phyloP scores from a whole-genome alignment of 805 yeast genomes.

The Candida caryicola region DNA sequence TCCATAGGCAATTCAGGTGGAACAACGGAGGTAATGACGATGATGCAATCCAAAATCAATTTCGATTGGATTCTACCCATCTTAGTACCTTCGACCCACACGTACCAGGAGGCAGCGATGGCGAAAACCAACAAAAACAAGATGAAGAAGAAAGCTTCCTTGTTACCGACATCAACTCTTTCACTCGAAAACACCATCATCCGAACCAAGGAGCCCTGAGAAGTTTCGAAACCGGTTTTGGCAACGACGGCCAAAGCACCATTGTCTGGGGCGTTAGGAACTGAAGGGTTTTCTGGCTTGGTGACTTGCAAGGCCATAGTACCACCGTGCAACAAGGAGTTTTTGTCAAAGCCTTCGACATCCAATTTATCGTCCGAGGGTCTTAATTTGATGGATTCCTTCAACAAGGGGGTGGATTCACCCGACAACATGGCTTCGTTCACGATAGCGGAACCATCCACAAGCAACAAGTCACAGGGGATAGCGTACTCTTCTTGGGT shows the following conservation, averaged over 20 bases:
- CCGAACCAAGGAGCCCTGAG: slow-evolving; percentile 95
- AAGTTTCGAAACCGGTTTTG: slow-evolving; percentile 97
- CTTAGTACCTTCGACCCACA: slow-evolving; percentile 95
- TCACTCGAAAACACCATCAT: slow-evolving; percentile 97
- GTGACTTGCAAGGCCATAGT: slow-evolving; percentile 93
- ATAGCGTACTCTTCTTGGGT: slow-evolving; percentile 88
- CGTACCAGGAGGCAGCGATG: slow-evolving; percentile 93
- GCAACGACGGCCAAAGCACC: slow-evolving; percentile 91
- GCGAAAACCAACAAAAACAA: slow-evolving; percentile 88
- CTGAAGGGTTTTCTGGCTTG: slow-evolving; percentile 48
- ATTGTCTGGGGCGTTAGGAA: slow-evolving; percentile 76
- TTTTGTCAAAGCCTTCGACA: slow-evolving; percentile 82
- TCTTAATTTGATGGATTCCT: slow-evolving; percentile 85
- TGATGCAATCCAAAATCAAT: slow-evolving; percentile 89
- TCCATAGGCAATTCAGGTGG: slow-evolving; percentile 99
- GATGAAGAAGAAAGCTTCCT: slow-evolving; percentile 90
- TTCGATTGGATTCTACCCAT: slow-evolving; percentile 95
- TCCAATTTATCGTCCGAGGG: slow-evolving; percentile 67
- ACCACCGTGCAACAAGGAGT: slow-evolving; percentile 90
- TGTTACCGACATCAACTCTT: slow-evolving; percentile 92
- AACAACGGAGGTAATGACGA: slow-evolving; percentile 94
- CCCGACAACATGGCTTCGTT: slow-evolving; percentile 99
- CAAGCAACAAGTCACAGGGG: slow-evolving; percentile 86
- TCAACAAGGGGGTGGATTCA: slow-evolving; percentile 94
- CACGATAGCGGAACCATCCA: slow-evolving; percentile 91